Percentiles rank a stretch among this genome's conserved stretches.
Evolutionary conservation across 306 rosid genomes (phyloP).

Genomic region (Cucurbita ficifolia): DNA sequence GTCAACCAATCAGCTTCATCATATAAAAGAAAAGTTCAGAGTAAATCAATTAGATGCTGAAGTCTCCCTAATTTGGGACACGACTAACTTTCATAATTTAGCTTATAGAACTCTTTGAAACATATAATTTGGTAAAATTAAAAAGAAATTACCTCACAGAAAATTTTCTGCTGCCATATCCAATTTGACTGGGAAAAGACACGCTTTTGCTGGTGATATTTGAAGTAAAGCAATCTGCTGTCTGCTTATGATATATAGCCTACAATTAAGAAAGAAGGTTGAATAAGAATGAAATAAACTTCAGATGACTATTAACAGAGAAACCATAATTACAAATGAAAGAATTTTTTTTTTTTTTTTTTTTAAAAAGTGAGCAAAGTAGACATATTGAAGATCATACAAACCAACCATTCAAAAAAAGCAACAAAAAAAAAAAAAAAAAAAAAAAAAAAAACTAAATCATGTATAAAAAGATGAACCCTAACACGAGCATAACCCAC

Average conservation of each 20-base stretch:
- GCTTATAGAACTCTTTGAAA: not conserved
- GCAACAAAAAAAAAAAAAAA: not conserved
- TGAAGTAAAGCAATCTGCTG: conserved; percentile 14
- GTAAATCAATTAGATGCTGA: not conserved
- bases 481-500: not conserved
- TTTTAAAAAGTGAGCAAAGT: too few species aligned
- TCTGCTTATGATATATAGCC: conserved; percentile 20
- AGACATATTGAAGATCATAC: not conserved
- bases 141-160: conserved; percentile 22
- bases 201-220: conserved; percentile 7
- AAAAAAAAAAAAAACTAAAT: not conserved
- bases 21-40: not conserved
- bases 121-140: not conserved
- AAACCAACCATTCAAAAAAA: not conserved
- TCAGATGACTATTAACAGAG: not conserved
- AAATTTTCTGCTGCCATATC: conserved; percentile 9
- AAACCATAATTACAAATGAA: not conserved
- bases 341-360: too few species aligned
- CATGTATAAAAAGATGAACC: not conserved
- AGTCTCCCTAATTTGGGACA: not conserved
- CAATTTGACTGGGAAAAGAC: conserved; percentile 20
- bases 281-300: not conserved
- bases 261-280: conserved; percentile 10
- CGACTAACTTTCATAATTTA: not conserved
- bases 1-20: not conserved